Conservation (phyloP, 2,329 filamentous ascomycete species). For the Fusarium tanahbumbuense region DNA sequence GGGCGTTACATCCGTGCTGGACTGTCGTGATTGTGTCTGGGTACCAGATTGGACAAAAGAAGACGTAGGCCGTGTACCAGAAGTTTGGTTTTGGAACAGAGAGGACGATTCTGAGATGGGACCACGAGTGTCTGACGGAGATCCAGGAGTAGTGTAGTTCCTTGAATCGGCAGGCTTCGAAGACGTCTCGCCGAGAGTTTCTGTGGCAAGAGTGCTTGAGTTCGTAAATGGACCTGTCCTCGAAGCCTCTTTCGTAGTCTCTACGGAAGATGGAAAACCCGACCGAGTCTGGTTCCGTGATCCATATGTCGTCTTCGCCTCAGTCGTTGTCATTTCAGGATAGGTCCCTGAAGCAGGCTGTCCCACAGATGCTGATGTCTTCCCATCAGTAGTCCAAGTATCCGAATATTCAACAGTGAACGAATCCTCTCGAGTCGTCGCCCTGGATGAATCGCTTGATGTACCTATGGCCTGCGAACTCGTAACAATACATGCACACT, state of each 20-base stretch:
- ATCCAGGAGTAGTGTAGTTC: slow-evolving; percentile 3
- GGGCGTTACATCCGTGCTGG: not conserved
- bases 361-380: slow-evolving; percentile 7
- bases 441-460: not conserved
- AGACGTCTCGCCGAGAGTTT: not conserved
- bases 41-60: not conserved
- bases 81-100: not conserved
- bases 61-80: not conserved
- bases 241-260: not conserved
- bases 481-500: slow-evolving; percentile 48
- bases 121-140: not conserved
- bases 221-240: not conserved
- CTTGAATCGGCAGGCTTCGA: not conserved
- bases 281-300: slow-evolving; percentile 1
- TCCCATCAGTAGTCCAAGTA: not conserved
- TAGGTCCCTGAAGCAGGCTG: slow-evolving; percentile 25
- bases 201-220: not conserved
- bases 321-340: slow-evolving; percentile 1
- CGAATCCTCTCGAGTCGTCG: not conserved
- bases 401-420: slow-evolving; percentile 1
- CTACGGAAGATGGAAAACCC: not conserved
- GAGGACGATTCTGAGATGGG: slow-evolving; percentile 8
- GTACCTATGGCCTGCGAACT: not conserved
- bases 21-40: not conserved
- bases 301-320: not conserved